A percentile compares a stretch with the other conserved stretches of the same genome.
phyloP scores from a whole-genome alignment of 345 rosid species.

The Eucalyptus curtisii region DNA sequence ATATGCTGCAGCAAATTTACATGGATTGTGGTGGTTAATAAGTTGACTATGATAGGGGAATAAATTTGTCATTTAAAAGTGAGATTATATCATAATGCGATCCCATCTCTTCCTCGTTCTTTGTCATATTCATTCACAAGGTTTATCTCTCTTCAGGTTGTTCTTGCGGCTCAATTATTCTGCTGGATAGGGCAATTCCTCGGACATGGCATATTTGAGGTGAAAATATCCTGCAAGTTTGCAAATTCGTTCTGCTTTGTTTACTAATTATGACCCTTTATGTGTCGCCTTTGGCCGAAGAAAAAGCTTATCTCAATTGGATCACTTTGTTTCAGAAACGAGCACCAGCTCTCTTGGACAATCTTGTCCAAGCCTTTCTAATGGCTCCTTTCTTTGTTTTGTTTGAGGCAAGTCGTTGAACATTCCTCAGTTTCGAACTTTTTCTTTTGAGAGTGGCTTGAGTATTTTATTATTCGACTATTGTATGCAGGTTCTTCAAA shows the following conservation, averaged over 20 bases:
- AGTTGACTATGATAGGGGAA: not conserved
- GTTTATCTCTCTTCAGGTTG: conserved; percentile 34
- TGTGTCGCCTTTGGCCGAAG: not conserved
- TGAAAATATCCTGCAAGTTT: not conserved
- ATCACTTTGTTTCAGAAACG: conserved; percentile 38
- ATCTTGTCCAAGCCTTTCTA: conserved; percentile 63
- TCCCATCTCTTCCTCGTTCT: not conserved
- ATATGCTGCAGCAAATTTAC: not conserved
- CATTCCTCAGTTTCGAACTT: not conserved
- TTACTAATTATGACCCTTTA: not conserved
- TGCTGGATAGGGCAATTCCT: conserved; percentile 80
- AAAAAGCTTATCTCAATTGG: not conserved
- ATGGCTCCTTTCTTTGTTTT: conserved; percentile 94
- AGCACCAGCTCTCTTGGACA: conserved; percentile 79
- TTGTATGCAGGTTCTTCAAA: conserved; percentile 47
- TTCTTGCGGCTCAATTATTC: conserved; percentile 47
- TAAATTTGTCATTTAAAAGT: not conserved
- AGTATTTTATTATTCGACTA: not conserved
- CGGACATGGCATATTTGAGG: conserved; percentile 93
- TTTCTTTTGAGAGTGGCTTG: not conserved
- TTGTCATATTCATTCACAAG: not conserved
- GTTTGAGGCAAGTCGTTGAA: conserved; percentile 46
- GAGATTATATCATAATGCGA: not conserved
- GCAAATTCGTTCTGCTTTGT: not conserved
- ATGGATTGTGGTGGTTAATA: not conserved